Percentiles rank a stretch among this genome's conserved stretches.
Evolutionary conservation across 2,329 filamentous ascomycete genomes (phyloP).

Genomic region (Didymosphaeria variabile): DNA sequence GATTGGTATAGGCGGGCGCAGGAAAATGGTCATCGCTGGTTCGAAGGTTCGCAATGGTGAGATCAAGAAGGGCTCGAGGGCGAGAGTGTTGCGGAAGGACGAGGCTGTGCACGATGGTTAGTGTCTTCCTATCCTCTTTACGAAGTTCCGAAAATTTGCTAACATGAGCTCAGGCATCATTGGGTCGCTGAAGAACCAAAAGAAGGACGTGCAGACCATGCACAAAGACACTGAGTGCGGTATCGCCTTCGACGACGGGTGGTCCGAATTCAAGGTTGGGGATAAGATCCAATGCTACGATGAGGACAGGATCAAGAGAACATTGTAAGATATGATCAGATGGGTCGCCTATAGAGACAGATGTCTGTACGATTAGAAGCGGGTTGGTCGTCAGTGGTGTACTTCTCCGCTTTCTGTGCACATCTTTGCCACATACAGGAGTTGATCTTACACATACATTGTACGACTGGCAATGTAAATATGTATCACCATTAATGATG

Average conservation of each 20-base stretch:
- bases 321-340: constrained; percentile 45
- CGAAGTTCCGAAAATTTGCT: constrained; percentile 13
- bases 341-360: not conserved
- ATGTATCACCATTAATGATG: constrained; percentile 4
- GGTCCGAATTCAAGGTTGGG: constrained; percentile 79
- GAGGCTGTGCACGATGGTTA: constrained; percentile 83
- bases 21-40: constrained; percentile 80
- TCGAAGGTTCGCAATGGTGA: constrained; percentile 86
- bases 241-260: constrained; percentile 80
- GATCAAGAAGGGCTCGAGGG: constrained; percentile 69
- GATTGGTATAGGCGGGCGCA: constrained; percentile 78
- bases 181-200: constrained; percentile 85
- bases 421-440: not conserved
- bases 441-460: not conserved
- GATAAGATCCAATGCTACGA: constrained; percentile 91
- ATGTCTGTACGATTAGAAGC: constrained; percentile 4
- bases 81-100: constrained; percentile 75
- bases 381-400: not conserved
- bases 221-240: constrained; percentile 94
- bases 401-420: constrained; percentile 9
- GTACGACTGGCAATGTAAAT: not conserved
- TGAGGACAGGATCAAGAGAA: constrained; percentile 76
- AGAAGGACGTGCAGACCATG: constrained; percentile 87
- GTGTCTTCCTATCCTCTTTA: constrained; percentile 45
- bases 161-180: constrained; percentile 69